Evolutionary conservation across 768 basidiomycete species (phyloP).

Genomic region (Amanita fuliginea): DNA sequence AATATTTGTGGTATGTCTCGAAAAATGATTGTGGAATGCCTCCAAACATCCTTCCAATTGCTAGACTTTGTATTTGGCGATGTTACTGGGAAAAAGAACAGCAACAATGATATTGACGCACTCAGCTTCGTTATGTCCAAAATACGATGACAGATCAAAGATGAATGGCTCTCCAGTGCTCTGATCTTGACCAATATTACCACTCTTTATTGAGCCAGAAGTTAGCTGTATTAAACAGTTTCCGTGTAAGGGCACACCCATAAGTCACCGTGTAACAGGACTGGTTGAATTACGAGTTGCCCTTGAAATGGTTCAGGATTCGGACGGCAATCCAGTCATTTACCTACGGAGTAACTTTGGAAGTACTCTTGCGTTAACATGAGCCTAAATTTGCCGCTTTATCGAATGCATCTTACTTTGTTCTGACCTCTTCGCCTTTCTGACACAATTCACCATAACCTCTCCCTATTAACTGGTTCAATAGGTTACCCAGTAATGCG

Average conservation of each 20-base stretch:
- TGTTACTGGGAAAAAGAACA: neutral
- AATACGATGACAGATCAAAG: slow-evolving; percentile 72
- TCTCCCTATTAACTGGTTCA: slow-evolving; percentile 31
- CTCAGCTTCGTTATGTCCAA: slow-evolving; percentile 79
- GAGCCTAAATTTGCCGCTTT: neutral
- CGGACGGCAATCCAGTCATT: neutral
- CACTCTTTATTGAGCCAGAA: slow-evolving; percentile 39
- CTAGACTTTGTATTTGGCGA: slow-evolving; percentile 33
- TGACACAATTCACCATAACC: slow-evolving; percentile 35
- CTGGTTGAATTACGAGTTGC: slow-evolving; percentile 47
- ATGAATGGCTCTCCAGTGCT: slow-evolving; percentile 49
- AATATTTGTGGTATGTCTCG: slow-evolving; percentile 47
- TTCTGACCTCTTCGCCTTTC: slow-evolving; percentile 39
- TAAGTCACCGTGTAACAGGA: slow-evolving; percentile 68
- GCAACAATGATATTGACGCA: slow-evolving; percentile 18
- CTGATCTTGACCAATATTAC: slow-evolving; percentile 56
- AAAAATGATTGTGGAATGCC: slow-evolving; percentile 60
- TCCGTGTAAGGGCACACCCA: slow-evolving; percentile 39
- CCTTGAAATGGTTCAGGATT: slow-evolving; percentile 16
- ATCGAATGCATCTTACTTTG: slow-evolving; percentile 25
- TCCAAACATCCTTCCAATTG: slow-evolving; percentile 73
- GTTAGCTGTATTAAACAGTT: neutral
- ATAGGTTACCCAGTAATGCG: slow-evolving; percentile 47
- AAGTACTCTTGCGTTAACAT: slow-evolving; percentile 40
- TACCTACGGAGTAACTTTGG: slow-evolving; percentile 48